Evolutionary conservation across 768 basidiomycete genomes (phyloP).

Genomic region (Mycena chlorophos): DNA sequence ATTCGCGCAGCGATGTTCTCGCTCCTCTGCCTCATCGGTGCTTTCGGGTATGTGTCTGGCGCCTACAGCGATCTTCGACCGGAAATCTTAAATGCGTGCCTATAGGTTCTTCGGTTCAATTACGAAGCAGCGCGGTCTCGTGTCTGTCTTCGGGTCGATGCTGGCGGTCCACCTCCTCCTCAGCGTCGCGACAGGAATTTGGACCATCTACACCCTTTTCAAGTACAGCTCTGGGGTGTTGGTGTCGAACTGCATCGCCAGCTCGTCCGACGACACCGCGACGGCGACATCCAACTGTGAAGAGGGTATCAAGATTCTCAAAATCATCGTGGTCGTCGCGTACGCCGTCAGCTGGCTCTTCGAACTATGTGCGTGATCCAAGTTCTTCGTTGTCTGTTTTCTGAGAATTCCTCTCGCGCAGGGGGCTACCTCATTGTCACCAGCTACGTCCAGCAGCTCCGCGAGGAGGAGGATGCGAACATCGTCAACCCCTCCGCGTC

Average conservation of each 20-base stretch:
- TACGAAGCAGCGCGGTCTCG: slow-evolving; percentile 41
- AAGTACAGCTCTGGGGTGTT: slow-evolving; percentile 38
- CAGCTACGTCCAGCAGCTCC: slow-evolving; percentile 53
- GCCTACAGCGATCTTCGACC: not conserved
- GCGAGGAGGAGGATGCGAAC: slow-evolving; percentile 45
- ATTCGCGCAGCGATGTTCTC: slow-evolving; percentile 49
- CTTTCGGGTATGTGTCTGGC: slow-evolving; percentile 45
- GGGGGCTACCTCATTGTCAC: slow-evolving; percentile 54
- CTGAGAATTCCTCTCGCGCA: slow-evolving; percentile 24
- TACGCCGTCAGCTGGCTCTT: slow-evolving; percentile 55
- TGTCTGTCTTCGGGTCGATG: slow-evolving; percentile 44
- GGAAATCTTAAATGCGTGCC: not conserved
- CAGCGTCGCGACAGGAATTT: slow-evolving; percentile 49
- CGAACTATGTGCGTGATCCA: slow-evolving; percentile 48
- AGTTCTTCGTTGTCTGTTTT: slow-evolving; percentile 1
- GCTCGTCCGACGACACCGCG: slow-evolving; percentile 29
- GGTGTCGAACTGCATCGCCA: slow-evolving; percentile 41
- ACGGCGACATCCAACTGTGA: slow-evolving; percentile 37
- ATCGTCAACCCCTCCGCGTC: slow-evolving; percentile 28
- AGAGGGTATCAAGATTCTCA: slow-evolving; percentile 41
- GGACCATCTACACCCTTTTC: slow-evolving; percentile 50
- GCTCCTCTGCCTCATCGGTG: slow-evolving; percentile 45
- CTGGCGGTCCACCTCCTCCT: slow-evolving; percentile 47
- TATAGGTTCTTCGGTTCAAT: slow-evolving; percentile 46
- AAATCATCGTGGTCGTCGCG: slow-evolving; percentile 43